Evolutionary conservation across 108 stramenopile genomes (phyloP), one percentile per base, ranked within the genome.

Genomic region (Pseudonitzschia pungens): DNA sequence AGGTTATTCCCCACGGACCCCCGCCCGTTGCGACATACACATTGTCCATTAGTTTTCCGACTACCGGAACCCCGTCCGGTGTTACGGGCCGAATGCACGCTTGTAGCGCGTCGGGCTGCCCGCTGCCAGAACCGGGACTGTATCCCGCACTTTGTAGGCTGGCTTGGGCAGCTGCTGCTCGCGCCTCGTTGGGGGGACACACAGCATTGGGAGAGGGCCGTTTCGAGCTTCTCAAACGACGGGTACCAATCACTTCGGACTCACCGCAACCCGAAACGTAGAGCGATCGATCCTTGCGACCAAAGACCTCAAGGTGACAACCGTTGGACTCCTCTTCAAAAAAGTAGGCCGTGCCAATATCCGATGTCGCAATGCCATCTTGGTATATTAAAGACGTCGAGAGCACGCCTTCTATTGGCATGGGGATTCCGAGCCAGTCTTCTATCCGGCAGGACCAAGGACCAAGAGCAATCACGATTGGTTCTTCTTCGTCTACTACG

Each of bases 1-100:
- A 77, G 15, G 77, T 77, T 36, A 77, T 72, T 18, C 77, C 77
- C 77, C 77, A 77, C 4, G 70, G 77, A 31, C 77, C 77, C 22
- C 77, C 77, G 41, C 77, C 77, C 21, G 70, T 72, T n/a, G 62
- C 70, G 0, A 77, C 54, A 28, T 72, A 77, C 0, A 72, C 77
- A 42, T 77, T 77, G 15, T 60, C 45, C 24, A 43, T 14, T 9
- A 77, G 22, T 63, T 66, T 69, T 0, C 77, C 77, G 4, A 77
- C 42, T 11, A 77, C 54, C 0, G 77, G 77, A 18, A 69, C 31
- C 16, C 52, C 77, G 65, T 77, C 71, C 2, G 77, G 77, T n/a
- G 77, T 65, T 21, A 53, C 45, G 0, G 77, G 77, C 3, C 77
- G 70, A 5, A 77, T 72, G 59, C 77, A 77, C 12, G 77, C 70